phyloP scores from a whole-genome alignment of 2,329 filamentous ascomycete genomes.

The Monosporascus cannonballus region DNA sequence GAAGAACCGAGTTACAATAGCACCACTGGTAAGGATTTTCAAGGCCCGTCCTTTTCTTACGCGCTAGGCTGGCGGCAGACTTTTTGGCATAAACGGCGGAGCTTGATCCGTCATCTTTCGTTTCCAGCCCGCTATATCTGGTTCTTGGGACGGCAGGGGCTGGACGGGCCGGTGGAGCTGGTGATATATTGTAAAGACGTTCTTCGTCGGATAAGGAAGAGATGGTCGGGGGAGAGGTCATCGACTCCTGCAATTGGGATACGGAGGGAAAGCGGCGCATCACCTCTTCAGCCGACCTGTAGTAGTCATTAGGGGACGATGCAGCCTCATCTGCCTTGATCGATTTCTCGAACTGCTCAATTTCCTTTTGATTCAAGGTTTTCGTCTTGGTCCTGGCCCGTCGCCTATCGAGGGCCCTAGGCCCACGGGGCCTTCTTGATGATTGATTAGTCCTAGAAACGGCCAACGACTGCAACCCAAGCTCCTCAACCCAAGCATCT shows the following conservation, averaged over 20 bases:
- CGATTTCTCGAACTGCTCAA: slow-evolving; percentile 72
- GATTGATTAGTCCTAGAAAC: slow-evolving; percentile 27
- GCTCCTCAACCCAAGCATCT: slow-evolving; percentile 78
- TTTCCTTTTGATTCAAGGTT: slow-evolving; percentile 74
- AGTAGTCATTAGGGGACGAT: slow-evolving; percentile 40
- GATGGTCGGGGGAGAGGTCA: slow-evolving; percentile 37
- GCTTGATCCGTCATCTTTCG: slow-evolving; percentile 25
- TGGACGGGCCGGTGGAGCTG: slow-evolving; percentile 57
- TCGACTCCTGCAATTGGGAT: slow-evolving; percentile 54
- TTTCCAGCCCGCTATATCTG: slow-evolving; percentile 71
- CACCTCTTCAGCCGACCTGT: slow-evolving; percentile 77
- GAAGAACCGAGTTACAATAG: slow-evolving; percentile 88
- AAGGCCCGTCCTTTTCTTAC: slow-evolving; percentile 58
- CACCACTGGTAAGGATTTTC: slow-evolving; percentile 78
- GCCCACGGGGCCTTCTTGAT: slow-evolving; percentile 7
- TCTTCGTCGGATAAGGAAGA: slow-evolving; percentile 19
- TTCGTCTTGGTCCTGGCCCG: slow-evolving; percentile 47
- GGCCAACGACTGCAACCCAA: slow-evolving; percentile 61
- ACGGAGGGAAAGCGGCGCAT: slow-evolving; percentile 73
- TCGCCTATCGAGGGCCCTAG: slow-evolving; percentile 22
- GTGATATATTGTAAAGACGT: slow-evolving; percentile 39
- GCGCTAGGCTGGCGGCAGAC: slow-evolving; percentile 28
- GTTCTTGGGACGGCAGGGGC: slow-evolving; percentile 60
- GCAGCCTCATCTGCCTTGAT: slow-evolving; percentile 58
- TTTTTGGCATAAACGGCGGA: slow-evolving; percentile 36